phyloP scores from a whole-genome alignment of 768 basidiomycete species.

The Calocybe indica region DNA sequence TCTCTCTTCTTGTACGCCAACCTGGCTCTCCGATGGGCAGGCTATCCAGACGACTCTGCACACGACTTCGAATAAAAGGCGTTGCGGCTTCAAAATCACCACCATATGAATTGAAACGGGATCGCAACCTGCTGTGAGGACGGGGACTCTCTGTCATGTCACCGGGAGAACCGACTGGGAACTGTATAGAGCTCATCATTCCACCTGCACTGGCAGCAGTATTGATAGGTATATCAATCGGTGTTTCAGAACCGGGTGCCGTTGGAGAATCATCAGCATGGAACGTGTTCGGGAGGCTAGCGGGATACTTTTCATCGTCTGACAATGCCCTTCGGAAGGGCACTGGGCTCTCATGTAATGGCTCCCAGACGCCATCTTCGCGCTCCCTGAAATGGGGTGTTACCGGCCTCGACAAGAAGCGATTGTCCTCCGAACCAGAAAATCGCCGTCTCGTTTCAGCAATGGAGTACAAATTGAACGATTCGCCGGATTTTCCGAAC shows the following conservation, averaged over 20 bases:
- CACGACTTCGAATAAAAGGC: slow-evolving; percentile 81
- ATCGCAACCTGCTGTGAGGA: slow-evolving; percentile 40
- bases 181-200: slow-evolving; percentile 69
- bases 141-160: slow-evolving; percentile 53
- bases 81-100: slow-evolving; percentile 68
- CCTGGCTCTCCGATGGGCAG: slow-evolving; percentile 55
- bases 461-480: slow-evolving; percentile 78
- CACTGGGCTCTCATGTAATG: slow-evolving; percentile 50
- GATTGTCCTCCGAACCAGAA: slow-evolving; percentile 49
- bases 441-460: slow-evolving; percentile 61
- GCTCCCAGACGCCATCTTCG: slow-evolving; percentile 41
- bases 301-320: slow-evolving; percentile 69
- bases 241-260: slow-evolving; percentile 40
- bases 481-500: slow-evolving; percentile 72
- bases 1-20: slow-evolving; percentile 85
- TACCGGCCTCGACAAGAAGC: slow-evolving; percentile 43
- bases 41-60: slow-evolving; percentile 69
- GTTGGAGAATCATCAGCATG: slow-evolving; percentile 36
- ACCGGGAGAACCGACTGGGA: slow-evolving; percentile 79
- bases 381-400: slow-evolving; percentile 39
- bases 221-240: slow-evolving; percentile 52
- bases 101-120: slow-evolving; percentile 58
- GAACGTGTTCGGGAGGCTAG: slow-evolving; percentile 34
- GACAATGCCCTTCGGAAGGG: slow-evolving; percentile 72
- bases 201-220: slow-evolving; percentile 46